Conservation (phyloP, 1,284 basidiomycete genomes). For the Pseudozyma sp. region DNA sequence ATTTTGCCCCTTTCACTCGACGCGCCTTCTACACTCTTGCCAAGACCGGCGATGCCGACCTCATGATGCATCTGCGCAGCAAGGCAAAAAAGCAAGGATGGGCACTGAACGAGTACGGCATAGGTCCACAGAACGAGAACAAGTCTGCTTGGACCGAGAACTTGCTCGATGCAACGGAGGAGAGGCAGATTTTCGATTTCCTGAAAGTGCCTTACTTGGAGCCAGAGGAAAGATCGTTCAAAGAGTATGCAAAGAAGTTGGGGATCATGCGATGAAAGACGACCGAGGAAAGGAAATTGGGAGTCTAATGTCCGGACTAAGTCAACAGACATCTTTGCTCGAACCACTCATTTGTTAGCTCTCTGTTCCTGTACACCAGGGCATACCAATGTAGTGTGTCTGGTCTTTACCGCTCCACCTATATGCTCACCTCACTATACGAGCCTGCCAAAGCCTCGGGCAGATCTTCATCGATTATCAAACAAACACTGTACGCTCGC, state of each 20-base stretch:
- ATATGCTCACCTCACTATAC: too few species aligned
- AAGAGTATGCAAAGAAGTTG: slow-evolving; percentile 12
- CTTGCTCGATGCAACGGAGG: slow-evolving; percentile 31
- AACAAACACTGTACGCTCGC: too few species aligned
- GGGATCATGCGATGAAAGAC: slow-evolving; percentile 9
- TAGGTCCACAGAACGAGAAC: slow-evolving; percentile 36
- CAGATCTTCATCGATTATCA: too few species aligned
- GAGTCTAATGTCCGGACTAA: too few species aligned
- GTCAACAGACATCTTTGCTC: too few species aligned
- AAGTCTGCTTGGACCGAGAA: slow-evolving; percentile 35
- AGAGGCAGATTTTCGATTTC: slow-evolving; percentile 34
- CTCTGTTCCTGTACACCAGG: too few species aligned
- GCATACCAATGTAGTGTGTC: too few species aligned
- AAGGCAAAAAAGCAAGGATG: slow-evolving; percentile 25
- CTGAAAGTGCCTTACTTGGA: slow-evolving; percentile 27
- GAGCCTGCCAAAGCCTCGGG: too few species aligned
- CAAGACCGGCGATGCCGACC: slow-evolving; percentile 38
- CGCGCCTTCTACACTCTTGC: slow-evolving; percentile 41
- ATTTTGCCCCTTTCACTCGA: slow-evolving; percentile 34
- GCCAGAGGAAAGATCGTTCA: slow-evolving; percentile 30
- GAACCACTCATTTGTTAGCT: too few species aligned
- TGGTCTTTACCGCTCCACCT: too few species aligned
- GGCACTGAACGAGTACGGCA: slow-evolving; percentile 41
- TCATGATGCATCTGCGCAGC: slow-evolving; percentile 35
- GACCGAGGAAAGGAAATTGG: too few species aligned